Conservation (phyloP, 75 land plant species). For the Picea glauca region DNA sequence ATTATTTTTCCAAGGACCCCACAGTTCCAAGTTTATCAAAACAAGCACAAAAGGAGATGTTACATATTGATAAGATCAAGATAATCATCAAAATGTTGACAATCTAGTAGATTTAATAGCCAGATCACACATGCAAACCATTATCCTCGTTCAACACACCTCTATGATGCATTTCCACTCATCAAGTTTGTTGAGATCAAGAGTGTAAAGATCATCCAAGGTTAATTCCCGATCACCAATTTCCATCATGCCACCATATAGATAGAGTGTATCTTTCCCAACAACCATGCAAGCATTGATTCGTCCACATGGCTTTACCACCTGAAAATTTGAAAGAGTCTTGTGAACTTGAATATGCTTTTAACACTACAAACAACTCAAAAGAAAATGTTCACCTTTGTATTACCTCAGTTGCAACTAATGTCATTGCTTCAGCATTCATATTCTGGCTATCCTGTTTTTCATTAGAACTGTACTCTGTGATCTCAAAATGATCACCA, state of each 20-base stretch:
- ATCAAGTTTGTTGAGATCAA: constrained; percentile 96
- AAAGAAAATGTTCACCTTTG: background rate
- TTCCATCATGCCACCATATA: constrained; percentile 99
- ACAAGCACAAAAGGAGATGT: background rate
- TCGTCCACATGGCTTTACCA: constrained; percentile 88
- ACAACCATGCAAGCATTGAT: constrained; percentile 89
- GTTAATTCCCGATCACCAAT: constrained; percentile 88
- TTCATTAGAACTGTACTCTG: constrained; percentile 8
- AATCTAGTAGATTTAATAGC: background rate
- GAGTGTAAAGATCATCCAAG: constrained; percentile 84
- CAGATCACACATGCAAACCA: background rate
- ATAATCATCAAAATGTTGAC: background rate
- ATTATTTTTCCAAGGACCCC: background rate
- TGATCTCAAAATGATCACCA: constrained; percentile 9
- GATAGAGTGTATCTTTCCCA: constrained; percentile 78
- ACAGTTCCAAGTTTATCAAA: background rate
- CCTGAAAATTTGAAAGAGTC: constrained; percentile 20
- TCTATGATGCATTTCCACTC: constrained; percentile 96
- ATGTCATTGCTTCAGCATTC: constrained; percentile 10
- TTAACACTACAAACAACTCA: background rate
- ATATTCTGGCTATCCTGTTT: constrained; percentile 5
- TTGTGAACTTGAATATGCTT: background rate
- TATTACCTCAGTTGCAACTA: constrained; percentile 41
- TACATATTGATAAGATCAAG: background rate
- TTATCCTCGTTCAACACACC: constrained; percentile 32